Conservation (phyloP, 2,329 filamentous ascomycete genomes). For the Xylogone sp. region DNA sequence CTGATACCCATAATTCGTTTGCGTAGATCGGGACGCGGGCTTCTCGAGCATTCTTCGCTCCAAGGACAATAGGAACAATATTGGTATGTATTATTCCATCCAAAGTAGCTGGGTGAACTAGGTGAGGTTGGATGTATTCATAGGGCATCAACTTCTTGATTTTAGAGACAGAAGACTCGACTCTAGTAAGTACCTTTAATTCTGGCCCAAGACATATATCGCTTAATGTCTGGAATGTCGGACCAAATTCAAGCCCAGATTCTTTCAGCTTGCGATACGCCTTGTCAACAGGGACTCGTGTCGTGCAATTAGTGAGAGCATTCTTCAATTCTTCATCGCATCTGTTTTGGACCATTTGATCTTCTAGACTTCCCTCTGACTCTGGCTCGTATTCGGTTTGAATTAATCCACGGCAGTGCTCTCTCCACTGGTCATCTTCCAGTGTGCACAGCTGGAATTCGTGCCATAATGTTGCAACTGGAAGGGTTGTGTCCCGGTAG, state of each 20-base stretch:
- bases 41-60: neutral
- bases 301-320: neutral
- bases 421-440: slow-evolving; percentile 17
- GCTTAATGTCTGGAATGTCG: slow-evolving; percentile 1
- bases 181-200: slow-evolving; percentile 1
- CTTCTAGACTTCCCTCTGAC: slow-evolving; percentile 1
- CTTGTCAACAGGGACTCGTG: neutral
- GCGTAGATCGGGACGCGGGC: neutral
- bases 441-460: slow-evolving; percentile 22
- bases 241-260: slow-evolving; percentile 2
- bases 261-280: slow-evolving; percentile 1
- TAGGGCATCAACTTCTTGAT: slow-evolving; percentile 50
- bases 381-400: slow-evolving; percentile 6
- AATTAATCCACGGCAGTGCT: slow-evolving; percentile 25
- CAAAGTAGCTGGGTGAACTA: slow-evolving; percentile 52
- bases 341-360: neutral
- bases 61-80: neutral
- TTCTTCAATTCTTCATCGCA: neutral
- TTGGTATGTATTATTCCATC: slow-evolving; percentile 47
- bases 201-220: slow-evolving; percentile 1
- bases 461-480: slow-evolving; percentile 14
- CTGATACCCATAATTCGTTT: neutral
- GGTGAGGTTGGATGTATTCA: slow-evolving; percentile 47
- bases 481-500: slow-evolving; percentile 6
- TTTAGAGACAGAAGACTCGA: slow-evolving; percentile 6